A percentile compares a stretch with the other conserved stretches of the same genome.
Conservation (phyloP, 179 eudicot species). For the Sideroxylon spinosum region DNA sequence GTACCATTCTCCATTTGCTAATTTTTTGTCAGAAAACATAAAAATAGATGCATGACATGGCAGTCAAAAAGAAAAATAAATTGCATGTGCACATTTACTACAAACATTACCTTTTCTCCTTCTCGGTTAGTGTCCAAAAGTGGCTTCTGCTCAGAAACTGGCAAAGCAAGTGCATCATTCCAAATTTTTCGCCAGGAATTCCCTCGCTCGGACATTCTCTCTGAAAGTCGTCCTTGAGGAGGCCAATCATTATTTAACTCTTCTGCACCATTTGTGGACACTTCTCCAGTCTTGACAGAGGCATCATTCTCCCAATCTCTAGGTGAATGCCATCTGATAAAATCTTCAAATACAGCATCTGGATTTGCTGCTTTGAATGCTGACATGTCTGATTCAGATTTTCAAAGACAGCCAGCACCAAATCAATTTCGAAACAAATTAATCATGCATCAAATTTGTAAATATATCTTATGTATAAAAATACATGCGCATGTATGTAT, state of each 20-base stretch:
- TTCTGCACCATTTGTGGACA: constrained; percentile 24
- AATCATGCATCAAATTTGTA: neutral
- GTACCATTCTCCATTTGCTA: neutral
- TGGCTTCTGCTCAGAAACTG: constrained; percentile 87
- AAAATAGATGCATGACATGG: neutral
- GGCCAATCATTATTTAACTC: constrained; percentile 52
- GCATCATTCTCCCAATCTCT: constrained; percentile 82
- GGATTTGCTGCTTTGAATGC: constrained; percentile 98
- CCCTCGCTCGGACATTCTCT: constrained; percentile 85
- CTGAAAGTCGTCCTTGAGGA: constrained; percentile 82
- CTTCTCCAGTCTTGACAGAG: constrained; percentile 24
- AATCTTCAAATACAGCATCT: constrained; percentile 91
- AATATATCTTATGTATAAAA: neutral
- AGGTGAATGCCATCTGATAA: constrained; percentile 99
- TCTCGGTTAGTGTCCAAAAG: constrained; percentile 85
- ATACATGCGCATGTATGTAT: neutral
- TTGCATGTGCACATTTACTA: neutral
- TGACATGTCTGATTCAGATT: constrained; percentile 73
- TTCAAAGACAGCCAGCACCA: neutral
- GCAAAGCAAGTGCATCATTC: constrained; percentile 75
- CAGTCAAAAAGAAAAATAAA: neutral
- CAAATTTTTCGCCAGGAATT: constrained; percentile 92
- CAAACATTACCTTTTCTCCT: constrained; percentile 80
- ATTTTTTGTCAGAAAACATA: neutral
- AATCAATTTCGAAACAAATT: neutral